Conservation (phyloP, 768 basidiomycete species). For the Pholiota molesta region DNA sequence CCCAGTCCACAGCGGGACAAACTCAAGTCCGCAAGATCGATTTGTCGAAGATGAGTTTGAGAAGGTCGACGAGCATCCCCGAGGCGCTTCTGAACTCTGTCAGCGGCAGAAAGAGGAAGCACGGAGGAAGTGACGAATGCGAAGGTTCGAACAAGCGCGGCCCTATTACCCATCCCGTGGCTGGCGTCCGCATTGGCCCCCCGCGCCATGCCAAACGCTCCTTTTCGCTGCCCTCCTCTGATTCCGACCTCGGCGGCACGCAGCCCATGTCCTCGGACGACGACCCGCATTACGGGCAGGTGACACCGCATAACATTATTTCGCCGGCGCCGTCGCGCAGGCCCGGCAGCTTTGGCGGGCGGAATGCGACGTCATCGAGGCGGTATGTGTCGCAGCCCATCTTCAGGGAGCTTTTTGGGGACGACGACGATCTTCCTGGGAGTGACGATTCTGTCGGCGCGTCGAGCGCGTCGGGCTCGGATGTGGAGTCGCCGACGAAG, state of each 20-base stretch:
- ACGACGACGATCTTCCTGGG: slow-evolving; percentile 17
- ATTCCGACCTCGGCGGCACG: slow-evolving; percentile 22
- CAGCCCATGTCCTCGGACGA: slow-evolving; percentile 59
- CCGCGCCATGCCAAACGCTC: slow-evolving; percentile 8
- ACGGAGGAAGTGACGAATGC: slow-evolving; percentile 8
- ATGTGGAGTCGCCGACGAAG: slow-evolving; percentile 31
- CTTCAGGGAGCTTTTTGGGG: slow-evolving; percentile 17
- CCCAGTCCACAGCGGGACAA: neutral
- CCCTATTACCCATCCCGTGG: neutral
- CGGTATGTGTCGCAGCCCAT: slow-evolving; percentile 1
- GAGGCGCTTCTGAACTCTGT: slow-evolving; percentile 12
- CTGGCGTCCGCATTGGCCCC: slow-evolving; percentile 16
- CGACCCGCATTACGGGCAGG: slow-evolving; percentile 63
- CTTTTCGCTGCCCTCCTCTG: slow-evolving; percentile 14
- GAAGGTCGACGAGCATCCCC: slow-evolving; percentile 19
- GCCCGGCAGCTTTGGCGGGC: slow-evolving; percentile 1
- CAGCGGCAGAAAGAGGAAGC: slow-evolving; percentile 22
- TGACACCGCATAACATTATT: slow-evolving; percentile 69
- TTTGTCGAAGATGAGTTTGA: slow-evolving; percentile 14
- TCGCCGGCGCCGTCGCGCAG: slow-evolving; percentile 50
- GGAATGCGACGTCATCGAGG: neutral
- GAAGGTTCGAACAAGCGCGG: slow-evolving; percentile 3
- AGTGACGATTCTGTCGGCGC: slow-evolving; percentile 29
- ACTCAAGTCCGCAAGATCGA: slow-evolving; percentile 21
- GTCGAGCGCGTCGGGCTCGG: slow-evolving; percentile 15